These are phyloP conservation scores for Tripidium arundinaceum DNA, from an alignment of 202 grass and related monocot genomes.

Conservation along the genomic window DNA sequence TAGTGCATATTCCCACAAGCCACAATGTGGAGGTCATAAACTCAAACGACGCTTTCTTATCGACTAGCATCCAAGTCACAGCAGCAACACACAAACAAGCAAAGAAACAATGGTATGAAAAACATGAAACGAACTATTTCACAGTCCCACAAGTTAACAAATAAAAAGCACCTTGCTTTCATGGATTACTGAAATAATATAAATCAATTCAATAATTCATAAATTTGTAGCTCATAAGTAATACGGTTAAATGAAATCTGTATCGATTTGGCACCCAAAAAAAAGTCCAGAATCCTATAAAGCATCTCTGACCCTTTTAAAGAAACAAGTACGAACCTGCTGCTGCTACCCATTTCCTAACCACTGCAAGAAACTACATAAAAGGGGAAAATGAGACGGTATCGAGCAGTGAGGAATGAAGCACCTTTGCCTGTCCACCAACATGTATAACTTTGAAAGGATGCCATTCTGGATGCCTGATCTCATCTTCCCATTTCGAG, in stretches of 20 bases:
- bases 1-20: not conserved
- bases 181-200: no score
- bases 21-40: not conserved
- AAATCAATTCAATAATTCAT: no score
- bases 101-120: not conserved
- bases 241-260: no score
- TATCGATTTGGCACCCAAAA: not conserved
- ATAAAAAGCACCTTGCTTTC: no score
- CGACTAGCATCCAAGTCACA: not conserved
- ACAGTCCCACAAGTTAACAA: no score
- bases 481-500: constrained; percentile 52
- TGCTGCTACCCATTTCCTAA: not conserved
- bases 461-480: constrained; percentile 49
- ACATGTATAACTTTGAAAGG: constrained; percentile 40
- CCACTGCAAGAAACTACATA: not conserved
- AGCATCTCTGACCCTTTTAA: no score
- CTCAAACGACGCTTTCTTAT: not conserved
- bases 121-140: not conserved
- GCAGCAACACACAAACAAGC: not conserved
- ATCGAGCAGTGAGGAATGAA: not conserved
- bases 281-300: no score
- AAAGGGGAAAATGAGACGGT: not conserved
- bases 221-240: no score
- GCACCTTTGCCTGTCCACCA: constrained; percentile 31
- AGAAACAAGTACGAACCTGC: not conserved